These are phyloP conservation scores for Warburgia ugandensis DNA, from an alignment of 164 flowering plant species.

Conservation along the genomic window DNA sequence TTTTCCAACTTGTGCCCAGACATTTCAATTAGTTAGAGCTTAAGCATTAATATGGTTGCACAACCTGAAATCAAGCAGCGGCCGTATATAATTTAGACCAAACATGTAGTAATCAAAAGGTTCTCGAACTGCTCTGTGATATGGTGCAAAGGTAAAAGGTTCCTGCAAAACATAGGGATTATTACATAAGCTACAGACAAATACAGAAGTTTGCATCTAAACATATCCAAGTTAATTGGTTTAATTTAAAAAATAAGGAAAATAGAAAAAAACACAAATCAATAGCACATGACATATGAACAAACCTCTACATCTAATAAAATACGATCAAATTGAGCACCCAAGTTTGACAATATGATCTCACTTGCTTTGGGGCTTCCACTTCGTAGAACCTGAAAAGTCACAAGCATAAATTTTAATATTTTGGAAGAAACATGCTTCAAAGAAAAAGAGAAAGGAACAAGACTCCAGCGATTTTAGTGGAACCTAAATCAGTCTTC, in stretches of 20 bases:
- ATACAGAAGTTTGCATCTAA: no score
- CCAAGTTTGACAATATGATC: conserved; percentile 64
- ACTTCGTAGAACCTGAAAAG: conserved; percentile 67
- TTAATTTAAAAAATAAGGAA: no score
- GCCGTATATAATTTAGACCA: conserved; percentile 85
- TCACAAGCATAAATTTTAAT: neutral
- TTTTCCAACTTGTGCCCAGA: no score
- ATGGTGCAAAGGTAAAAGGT: conserved; percentile 64
- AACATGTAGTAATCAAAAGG: conserved; percentile 92
- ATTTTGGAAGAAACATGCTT: neutral
- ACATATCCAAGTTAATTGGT: no score
- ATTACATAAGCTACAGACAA: no score
- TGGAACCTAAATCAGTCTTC: no score
- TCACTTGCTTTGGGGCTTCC: conserved; percentile 61
- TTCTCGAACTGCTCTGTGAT: conserved; percentile 78
- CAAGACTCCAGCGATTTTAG: no score
- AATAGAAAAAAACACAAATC: conserved; percentile 2
- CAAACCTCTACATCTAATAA: conserved; percentile 67
- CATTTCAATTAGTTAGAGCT: no score
- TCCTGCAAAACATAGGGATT: no score
- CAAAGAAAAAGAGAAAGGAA: no score
- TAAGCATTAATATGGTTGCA: no score
- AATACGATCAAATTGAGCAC: conserved; percentile 62
- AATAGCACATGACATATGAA: conserved; percentile 7
- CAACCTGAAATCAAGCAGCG: conserved; percentile 80